Base-by-base conservation (phyloP, 257 asterid species). In the Ajuga chamaepitys region DNA sequence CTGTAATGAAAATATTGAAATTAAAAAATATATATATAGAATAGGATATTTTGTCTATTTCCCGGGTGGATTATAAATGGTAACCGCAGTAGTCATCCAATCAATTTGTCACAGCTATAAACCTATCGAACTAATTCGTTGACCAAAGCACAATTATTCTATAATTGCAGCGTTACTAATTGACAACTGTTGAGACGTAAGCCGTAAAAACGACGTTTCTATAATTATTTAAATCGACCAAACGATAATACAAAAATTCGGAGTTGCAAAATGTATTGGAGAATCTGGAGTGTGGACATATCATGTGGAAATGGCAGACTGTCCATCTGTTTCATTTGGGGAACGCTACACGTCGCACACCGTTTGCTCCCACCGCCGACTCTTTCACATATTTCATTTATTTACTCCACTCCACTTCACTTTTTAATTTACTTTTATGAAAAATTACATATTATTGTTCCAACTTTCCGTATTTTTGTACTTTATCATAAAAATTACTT, bases 271-370 rank as follows among this genome's bases (percentile, higher is more conserved):
- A n/a, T n/a, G n/a, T n/a, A 66, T 66, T 47, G 37, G 14, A 53
- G 17, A 65, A 44, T 50, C 11, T 59, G 32, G 40, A 50, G 32
- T 21, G 37, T 67, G 52, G 57, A 70, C 62, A 54, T 70, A 10
- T 62, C 80, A 71, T 60, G 77, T 76, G 81, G 54, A n/a, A 30
- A 32, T 25, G 71, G 75, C 75, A 57, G 72, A 70, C 25, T 66
- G 68, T 71, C 72, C 62, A 18, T 14, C 52, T 14, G 50, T 20
- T 41, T 35, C 54, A 59, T 70, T 50, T 57, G 5, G 14, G 38
- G 54, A 50, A 70, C 12, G 12, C 60, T 65, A 62, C 75, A 67
- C 76, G 76, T 73, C 40, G 51, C 63, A 51, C 34, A n/a, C 56
- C 28, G 32, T 26, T 4, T 28, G 50, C 59, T 46, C 47, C 11